Evolutionary conservation across 176 grass and related monocot genomes (phyloP).

Genomic region (Oryza glumipatula): DNA sequence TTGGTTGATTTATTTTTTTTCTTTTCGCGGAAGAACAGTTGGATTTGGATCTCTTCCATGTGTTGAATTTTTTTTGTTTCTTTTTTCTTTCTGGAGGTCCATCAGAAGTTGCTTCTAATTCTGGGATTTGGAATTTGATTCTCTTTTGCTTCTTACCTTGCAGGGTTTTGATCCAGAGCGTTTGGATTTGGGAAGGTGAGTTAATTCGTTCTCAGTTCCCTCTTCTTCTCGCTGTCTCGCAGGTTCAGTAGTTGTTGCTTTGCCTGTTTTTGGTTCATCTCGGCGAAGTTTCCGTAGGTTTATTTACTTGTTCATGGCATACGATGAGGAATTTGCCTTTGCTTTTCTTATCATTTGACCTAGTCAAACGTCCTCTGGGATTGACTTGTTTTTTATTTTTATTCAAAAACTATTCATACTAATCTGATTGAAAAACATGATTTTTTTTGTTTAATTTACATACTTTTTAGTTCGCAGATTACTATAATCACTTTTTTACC

Average conservation of each 20-base stretch:
- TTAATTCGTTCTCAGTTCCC: too few species aligned
- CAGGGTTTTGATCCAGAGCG: constrained; percentile 34
- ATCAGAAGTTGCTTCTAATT: not conserved
- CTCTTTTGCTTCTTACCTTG: not conserved
- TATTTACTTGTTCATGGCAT: not conserved
- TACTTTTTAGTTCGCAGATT: not conserved
- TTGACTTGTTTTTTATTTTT: not conserved
- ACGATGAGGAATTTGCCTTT: not conserved
- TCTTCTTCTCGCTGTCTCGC: not conserved
- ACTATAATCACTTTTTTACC: not conserved
- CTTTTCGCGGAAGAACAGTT: not conserved
- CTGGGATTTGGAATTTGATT: not conserved
- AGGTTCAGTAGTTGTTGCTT: too few species aligned
- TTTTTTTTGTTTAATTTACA: not conserved
- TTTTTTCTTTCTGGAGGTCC: not conserved
- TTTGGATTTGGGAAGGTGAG: constrained; percentile 36
- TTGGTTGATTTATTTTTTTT: too few species aligned
- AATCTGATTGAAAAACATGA: not conserved
- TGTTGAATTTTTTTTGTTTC: not conserved
- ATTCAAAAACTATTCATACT: not conserved
- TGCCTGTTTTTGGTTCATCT: not conserved
- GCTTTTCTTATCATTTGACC: not conserved
- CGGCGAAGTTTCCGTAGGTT: not conserved
- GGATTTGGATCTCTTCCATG: not conserved
- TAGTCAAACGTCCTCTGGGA: not conserved